These are phyloP conservation scores for Haberlea rhodopensis DNA, from an alignment of 257 asterid genomes.

Conservation along the genomic window DNA sequence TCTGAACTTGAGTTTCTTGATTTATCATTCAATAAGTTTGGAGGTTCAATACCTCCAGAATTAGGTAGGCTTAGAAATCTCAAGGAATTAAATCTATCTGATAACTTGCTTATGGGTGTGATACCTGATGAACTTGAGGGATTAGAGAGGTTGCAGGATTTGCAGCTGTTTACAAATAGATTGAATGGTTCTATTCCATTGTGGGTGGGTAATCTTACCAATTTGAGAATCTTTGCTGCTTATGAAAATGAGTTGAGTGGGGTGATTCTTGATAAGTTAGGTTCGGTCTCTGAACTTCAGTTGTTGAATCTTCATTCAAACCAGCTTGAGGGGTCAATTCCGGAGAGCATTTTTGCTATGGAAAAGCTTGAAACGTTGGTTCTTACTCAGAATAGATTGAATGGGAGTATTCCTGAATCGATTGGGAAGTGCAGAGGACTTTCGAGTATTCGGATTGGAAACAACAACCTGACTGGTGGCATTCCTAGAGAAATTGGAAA, in stretches of 20 bases:
- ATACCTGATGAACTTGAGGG: slow-evolving; percentile 69
- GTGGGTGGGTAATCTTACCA: slow-evolving; percentile 70
- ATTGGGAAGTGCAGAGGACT: slow-evolving; percentile 73
- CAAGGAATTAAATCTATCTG: slow-evolving; percentile 65
- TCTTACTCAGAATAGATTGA: slow-evolving; percentile 70
- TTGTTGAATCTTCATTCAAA: slow-evolving; percentile 87
- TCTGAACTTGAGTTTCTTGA: slow-evolving; percentile 81
- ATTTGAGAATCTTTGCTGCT: slow-evolving; percentile 65
- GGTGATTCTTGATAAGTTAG: slow-evolving; percentile 63
- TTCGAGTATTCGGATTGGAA: slow-evolving; percentile 79
- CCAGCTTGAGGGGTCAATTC: slow-evolving; percentile 69
- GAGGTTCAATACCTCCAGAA: slow-evolving; percentile 59
- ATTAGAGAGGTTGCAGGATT: slow-evolving; percentile 52
- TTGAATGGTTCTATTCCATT: slow-evolving; percentile 79
- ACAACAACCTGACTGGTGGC: slow-evolving; percentile 63
- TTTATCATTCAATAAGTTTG: slow-evolving; percentile 75
- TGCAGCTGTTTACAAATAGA: slow-evolving; percentile 64
- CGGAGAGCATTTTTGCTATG: slow-evolving; percentile 72
- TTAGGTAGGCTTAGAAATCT: slow-evolving; percentile 55
- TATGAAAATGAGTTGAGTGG: slow-evolving; percentile 84
- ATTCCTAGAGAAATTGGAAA: slow-evolving; percentile 79
- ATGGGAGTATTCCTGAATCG: slow-evolving; percentile 58
- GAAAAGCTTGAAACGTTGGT: slow-evolving; percentile 66
- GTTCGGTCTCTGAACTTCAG: slow-evolving; percentile 52
- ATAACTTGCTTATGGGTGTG: slow-evolving; percentile 51